phyloP scores from a whole-genome alignment of 2,329 filamentous ascomycete genomes.

The Penicillium psychrosexuale region DNA sequence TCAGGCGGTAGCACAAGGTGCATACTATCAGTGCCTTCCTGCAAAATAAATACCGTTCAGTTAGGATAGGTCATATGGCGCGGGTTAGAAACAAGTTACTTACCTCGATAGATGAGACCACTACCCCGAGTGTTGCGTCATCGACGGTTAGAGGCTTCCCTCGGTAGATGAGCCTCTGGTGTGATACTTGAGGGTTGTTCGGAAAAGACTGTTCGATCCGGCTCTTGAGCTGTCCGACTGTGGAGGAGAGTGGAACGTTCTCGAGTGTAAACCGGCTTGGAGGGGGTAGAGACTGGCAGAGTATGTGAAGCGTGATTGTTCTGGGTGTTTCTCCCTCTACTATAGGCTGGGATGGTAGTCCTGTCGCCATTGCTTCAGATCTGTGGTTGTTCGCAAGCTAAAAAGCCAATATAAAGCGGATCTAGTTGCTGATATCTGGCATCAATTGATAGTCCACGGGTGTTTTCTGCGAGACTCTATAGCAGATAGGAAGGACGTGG shows the following conservation, averaged over 20 bases:
- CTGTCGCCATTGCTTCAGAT: conserved; percentile 6
- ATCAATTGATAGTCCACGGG: neutral
- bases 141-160: conserved; percentile 54
- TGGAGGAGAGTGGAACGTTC: conserved; percentile 40
- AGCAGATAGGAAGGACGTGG: neutral
- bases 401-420: neutral
- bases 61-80: neutral
- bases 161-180: conserved; percentile 58
- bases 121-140: conserved; percentile 46
- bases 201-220: conserved; percentile 52
- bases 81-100: conserved; percentile 23
- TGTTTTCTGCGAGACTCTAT: neutral
- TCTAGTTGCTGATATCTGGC: conserved; percentile 11
- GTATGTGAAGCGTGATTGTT: conserved; percentile 36
- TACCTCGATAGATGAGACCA: conserved; percentile 53
- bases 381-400: neutral
- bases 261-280: conserved; percentile 39
- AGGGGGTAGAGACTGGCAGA: conserved; percentile 42
- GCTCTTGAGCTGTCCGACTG: conserved; percentile 52
- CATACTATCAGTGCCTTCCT: conserved; percentile 2
- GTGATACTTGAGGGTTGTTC: conserved; percentile 42
- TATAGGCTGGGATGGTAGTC: conserved; percentile 1
- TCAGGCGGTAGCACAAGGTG: conserved; percentile 9
- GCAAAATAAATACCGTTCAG: neutral
- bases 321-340: neutral